A percentile compares a stretch with the other conserved stretches of the same genome.
Evolutionary conservation across 1,284 basidiomycete genomes (phyloP).

Genomic region (Pyrrhoderma noxium): DNA sequence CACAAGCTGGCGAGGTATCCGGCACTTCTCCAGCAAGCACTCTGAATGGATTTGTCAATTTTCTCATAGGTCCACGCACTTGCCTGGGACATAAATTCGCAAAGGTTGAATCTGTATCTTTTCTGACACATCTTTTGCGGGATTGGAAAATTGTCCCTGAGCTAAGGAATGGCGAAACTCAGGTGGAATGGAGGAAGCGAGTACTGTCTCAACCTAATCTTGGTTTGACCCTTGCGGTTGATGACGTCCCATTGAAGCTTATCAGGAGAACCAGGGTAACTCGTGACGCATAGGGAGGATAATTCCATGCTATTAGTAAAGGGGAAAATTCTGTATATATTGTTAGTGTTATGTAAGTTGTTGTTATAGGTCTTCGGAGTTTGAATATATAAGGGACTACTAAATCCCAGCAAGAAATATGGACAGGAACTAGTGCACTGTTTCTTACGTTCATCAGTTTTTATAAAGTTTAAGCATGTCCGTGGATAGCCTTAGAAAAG

Average conservation of each 20-base stretch:
- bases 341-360: no score
- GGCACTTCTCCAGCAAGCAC: conserved; percentile 8
- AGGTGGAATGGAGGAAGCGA: conserved; percentile 14
- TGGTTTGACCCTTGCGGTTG: conserved; percentile 5
- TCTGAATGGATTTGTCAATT: conserved; percentile 18
- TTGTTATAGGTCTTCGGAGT: no score
- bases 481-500: no score
- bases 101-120: conserved; percentile 16
- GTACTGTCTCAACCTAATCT: conserved; percentile 3
- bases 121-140: conserved; percentile 15
- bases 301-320: no score
- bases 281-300: no score
- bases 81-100: conserved; percentile 22
- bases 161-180: conserved; percentile 14
- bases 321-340: no score
- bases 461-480: no score
- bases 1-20: neutral
- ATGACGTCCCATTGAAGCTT: conserved; percentile 8
- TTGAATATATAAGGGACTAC: no score
- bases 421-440: no score
- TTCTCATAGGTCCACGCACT: conserved; percentile 20
- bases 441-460: no score
- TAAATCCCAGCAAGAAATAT: no score
- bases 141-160: conserved; percentile 17
- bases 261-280: no score